Base-by-base conservation (phyloP, 2,329 filamentous ascomycete species). In the Hymenoscyphus repandus region DNA sequence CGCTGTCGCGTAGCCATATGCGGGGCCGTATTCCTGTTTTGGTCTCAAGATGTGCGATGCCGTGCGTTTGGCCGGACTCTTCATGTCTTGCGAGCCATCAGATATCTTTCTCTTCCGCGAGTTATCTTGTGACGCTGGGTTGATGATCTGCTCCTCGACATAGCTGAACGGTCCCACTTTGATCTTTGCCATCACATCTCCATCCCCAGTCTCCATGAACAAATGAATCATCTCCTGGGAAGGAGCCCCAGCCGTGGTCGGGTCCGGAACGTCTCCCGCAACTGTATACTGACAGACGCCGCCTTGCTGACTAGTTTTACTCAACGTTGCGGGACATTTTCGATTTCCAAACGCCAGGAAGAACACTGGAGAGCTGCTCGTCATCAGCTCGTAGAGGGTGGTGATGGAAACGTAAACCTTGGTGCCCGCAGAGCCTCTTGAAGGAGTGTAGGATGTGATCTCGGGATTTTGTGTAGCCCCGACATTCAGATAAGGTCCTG, bases 341-440 rank as follows among this genome's bases (percentile, higher is more conserved):
- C 86, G 81, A n/a, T 79, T 76, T n/a, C 89, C 90, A 68, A 96
- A 95, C 42, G 84, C 78, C 49, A 96, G 69, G 57, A 72, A 84
- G 62, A 88, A 83, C 45, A 75, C 74, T 2, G 77, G 73, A 49
- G 72, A 64, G 38, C 73, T 77, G 52, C 75, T 76, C 31, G 75
- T 77, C 68, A 83, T 78, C 51, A 95, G 71, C 64, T 95, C 86
- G 70, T 88, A 88, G 53, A 84, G 78, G 39, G 86, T 85, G 47
- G 84, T 82, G 30, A 95, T 79, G 65, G 88, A 85, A 57, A 96
- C 76, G 53, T 79, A 77, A 9, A 96, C 73, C 61, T 83, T 83
- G 17, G 85, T 86, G 48, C 87, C 86, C 63, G 79, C 77, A 32
- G 75, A 70, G 39, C 90, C 91, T 62, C 80, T 76, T 40, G 74